Conservation (phyloP, 768 basidiomycete species). For the Mycena latifolia region DNA sequence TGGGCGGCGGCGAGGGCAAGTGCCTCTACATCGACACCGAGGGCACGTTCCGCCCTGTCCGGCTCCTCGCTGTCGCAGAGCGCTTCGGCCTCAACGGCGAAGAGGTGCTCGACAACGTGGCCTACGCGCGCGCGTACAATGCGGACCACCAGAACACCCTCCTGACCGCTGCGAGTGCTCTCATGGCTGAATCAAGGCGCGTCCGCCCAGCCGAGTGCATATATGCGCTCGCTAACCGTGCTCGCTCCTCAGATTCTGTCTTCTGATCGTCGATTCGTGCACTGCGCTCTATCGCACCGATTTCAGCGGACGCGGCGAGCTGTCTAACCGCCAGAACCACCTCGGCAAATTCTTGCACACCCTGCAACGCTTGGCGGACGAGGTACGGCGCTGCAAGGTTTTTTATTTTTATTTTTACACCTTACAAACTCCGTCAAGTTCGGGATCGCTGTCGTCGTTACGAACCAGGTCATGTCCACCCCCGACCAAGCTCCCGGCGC, state of each 20-base stretch:
- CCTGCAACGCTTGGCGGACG: slow-evolving; percentile 93
- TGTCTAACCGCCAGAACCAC: slow-evolving; percentile 95
- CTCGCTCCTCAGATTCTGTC: slow-evolving; percentile 79
- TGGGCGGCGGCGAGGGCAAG: slow-evolving; percentile 99
- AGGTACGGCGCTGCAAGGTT: slow-evolving; percentile 64
- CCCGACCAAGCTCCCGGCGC: slow-evolving; percentile 94
- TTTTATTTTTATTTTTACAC: slow-evolving; percentile 17
- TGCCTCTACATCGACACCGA: slow-evolving; percentile 99
- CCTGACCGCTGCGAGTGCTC: slow-evolving; percentile 92
- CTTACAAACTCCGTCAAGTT: slow-evolving; percentile 66
- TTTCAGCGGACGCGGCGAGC: slow-evolving; percentile 94
- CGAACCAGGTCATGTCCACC: slow-evolving; percentile 99
- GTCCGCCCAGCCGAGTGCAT: slow-evolving; percentile 33
- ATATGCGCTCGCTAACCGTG: slow-evolving; percentile 40
- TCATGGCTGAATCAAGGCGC: slow-evolving; percentile 99
- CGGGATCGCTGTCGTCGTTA: slow-evolving; percentile 96
- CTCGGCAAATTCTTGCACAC: slow-evolving; percentile 96
- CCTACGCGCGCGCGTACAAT: slow-evolving; percentile 98
- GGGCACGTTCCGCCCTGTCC: slow-evolving; percentile 97
- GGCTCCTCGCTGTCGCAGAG: slow-evolving; percentile 94
- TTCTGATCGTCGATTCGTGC: slow-evolving; percentile 96
- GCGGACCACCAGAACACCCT: slow-evolving; percentile 96
- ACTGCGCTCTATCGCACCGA: slow-evolving; percentile 97
- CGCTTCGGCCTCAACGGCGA: slow-evolving; percentile 97
- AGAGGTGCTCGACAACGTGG: slow-evolving; percentile 98